Evolutionary conservation across 306 rosid genomes (phyloP).

Genomic region (Senna siamea): DNA sequence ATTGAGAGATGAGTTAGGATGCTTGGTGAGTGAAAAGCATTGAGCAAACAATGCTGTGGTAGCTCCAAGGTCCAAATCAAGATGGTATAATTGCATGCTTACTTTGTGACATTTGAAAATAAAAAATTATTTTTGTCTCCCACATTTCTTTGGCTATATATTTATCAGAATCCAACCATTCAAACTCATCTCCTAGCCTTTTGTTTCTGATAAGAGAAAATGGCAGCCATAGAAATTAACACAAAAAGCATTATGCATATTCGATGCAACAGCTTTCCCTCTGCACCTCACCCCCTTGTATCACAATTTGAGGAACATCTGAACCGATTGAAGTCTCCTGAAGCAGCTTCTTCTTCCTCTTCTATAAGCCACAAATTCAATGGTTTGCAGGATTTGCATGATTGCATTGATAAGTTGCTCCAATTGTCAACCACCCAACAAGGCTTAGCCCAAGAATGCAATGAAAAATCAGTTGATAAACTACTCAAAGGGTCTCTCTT

Average conservation of each 20-base stretch:
- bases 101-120: neutral
- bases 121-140: constrained; percentile 12
- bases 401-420: constrained; percentile 20
- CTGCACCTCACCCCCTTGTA: constrained; percentile 25
- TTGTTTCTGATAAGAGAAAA: constrained; percentile 8
- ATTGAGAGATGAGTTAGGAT: neutral
- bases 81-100: neutral
- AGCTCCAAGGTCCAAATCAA: constrained; percentile 25
- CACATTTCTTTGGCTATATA: neutral
- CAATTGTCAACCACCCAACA: constrained; percentile 26
- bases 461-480: neutral
- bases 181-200: constrained; percentile 5
- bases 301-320: constrained; percentile 34
- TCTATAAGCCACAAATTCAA: constrained; percentile 22
- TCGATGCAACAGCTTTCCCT: constrained; percentile 30
- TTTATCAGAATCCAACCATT: constrained; percentile 6
- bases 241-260: neutral
- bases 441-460: neutral
- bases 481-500: constrained; percentile 4
- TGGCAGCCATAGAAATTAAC: constrained; percentile 19
- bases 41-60: neutral
- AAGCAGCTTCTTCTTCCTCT: constrained; percentile 34
- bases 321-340: constrained; percentile 23
- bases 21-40: constrained; percentile 32
- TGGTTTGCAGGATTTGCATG: constrained; percentile 32